A percentile compares a stretch with the other conserved stretches of the same genome.
These are phyloP conservation scores for Sugiyamaella marilandica DNA, from an alignment of 805 yeast genomes.

Conservation along the genomic window DNA sequence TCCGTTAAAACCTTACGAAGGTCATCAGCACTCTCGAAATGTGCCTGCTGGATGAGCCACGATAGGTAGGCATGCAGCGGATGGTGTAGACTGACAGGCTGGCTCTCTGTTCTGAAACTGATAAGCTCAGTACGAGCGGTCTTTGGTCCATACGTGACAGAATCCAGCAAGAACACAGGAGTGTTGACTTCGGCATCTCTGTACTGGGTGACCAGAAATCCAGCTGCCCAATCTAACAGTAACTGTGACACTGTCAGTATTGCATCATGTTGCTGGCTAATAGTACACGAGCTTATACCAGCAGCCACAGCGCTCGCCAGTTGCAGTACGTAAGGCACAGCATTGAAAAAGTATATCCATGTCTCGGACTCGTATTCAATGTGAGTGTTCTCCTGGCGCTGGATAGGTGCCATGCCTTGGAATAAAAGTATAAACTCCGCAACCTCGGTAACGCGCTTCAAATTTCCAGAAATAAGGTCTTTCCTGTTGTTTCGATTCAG, in stretches of 20 bases:
- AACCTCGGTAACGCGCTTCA: conserved; percentile 50
- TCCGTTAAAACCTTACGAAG: conserved; percentile 21
- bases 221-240: conserved; percentile 28
- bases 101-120: conserved; percentile 34
- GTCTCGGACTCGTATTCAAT: conserved; percentile 88
- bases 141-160: conserved; percentile 19
- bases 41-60: conserved; percentile 58
- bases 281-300: conserved; percentile 25
- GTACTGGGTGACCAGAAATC: conserved; percentile 18
- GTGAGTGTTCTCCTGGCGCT: conserved; percentile 72
- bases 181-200: conserved; percentile 19
- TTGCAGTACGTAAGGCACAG: conserved; percentile 62
- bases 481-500: conserved; percentile 62
- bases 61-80: conserved; percentile 73
- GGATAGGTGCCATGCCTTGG: conserved; percentile 72
- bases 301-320: conserved; percentile 34
- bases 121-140: conserved; percentile 16
- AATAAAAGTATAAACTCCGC: conserved; percentile 63
- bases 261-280: conserved; percentile 20
- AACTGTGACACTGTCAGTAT: conserved; percentile 19
- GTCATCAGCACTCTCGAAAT: conserved; percentile 21
- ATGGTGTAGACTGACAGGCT: conserved; percentile 65
- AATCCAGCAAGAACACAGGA: neutral
- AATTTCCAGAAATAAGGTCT: conserved; percentile 41
- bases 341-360: conserved; percentile 67